Percentiles rank a stretch among this genome's conserved stretches.
Evolutionary conservation across 1,284 basidiomycete species (phyloP).

Genomic region (Boletus semigastroideus): DNA sequence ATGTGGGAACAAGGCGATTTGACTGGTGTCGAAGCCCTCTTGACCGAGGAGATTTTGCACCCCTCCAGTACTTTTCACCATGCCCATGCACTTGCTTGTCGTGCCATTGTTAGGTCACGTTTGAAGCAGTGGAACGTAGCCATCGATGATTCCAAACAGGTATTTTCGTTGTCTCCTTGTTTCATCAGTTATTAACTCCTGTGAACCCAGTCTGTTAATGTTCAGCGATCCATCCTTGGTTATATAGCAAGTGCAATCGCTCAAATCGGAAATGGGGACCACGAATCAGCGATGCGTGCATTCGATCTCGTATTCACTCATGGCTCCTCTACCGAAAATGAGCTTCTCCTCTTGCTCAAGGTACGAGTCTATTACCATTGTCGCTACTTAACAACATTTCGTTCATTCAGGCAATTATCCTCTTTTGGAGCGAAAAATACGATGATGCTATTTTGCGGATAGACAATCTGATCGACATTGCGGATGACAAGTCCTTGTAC

Average conservation of each 20-base stretch:
- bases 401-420: background rate
- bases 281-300: background rate
- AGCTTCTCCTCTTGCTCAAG: conserved; percentile 8
- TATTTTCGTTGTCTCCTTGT: background rate
- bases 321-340: background rate
- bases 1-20: background rate
- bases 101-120: background rate
- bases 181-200: background rate
- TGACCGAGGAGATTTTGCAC: background rate
- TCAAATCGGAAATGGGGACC: background rate
- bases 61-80: background rate
- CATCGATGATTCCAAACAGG: conserved; percentile 1
- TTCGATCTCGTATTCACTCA: conserved; percentile 12
- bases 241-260: conserved; percentile 5
- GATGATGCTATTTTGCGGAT: conserved; percentile 1
- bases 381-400: background rate
- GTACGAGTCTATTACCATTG: background rate
- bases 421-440: background rate
- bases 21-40: background rate
- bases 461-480: background rate
- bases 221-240: background rate
- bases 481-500: background rate
- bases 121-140: background rate
- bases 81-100: background rate
- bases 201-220: background rate